Evolutionary conservation across 2,329 filamentous ascomycete genomes (phyloP), one percentile per base, ranked within the genome.

Genomic region (Pseudogymnoascus sp.): DNA sequence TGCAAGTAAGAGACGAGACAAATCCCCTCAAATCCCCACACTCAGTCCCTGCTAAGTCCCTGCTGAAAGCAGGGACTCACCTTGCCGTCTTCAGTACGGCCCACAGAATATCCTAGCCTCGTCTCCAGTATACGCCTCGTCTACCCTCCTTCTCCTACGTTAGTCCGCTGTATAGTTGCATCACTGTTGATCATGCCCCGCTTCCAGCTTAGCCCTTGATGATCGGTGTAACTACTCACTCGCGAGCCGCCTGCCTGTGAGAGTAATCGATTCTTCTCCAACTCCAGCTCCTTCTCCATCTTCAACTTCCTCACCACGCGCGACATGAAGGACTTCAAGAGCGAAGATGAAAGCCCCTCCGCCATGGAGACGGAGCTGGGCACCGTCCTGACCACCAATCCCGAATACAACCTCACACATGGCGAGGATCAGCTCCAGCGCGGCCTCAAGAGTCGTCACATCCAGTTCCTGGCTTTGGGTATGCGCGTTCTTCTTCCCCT

Each of bases 391-490:
- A 59, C 55, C 13, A 67, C 72, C 64, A 67, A 72, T 63, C 64
- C 68, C 60, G 74, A 76, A 65, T 73, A 71, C 64, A 71, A 72
- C 58, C 74, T 80, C 18, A 72, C 74, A 13, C 62, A 67, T 10
- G 60, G 63, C 12, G 69, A 77, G 40, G 63, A 66, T 15, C 80
- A 83, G 67, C 76, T 84, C 3, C 72, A 81, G 69, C 78, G 83
- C 62, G 82, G 82, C 13, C 76, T 85, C 61, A 84, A 85, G 74
- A 82, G 79, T 68, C 76, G 82, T 36, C 82, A 85, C 65, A 82
- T 85, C 40, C 83, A 85, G 67, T 84, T 86, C 72, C 74, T 86
- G 37, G 83, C 83, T 21, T 74, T 85, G 12, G 80, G 79, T 70
- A 73, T 69, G n/a, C 31, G 62, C 8, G 42, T 39, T 21, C 25